Conservation (phyloP, 169 alveolate genomes). For the Plasmodium adleri region DNA sequence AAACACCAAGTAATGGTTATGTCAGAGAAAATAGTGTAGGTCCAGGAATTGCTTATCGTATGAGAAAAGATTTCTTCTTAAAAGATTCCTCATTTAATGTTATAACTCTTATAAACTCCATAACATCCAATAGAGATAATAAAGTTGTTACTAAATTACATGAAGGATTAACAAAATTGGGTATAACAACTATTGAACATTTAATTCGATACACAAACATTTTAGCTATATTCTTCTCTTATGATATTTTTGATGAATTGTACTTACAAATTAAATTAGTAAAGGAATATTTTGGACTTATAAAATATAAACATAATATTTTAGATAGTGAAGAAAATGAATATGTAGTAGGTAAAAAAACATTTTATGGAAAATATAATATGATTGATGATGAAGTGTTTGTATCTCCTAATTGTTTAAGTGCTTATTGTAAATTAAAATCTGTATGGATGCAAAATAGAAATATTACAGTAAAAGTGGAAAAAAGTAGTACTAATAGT, state of each 20-base stretch:
- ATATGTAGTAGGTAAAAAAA: slow-evolving; percentile 1
- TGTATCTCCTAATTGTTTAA: slow-evolving; percentile 60
- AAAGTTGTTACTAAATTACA: slow-evolving; percentile 31
- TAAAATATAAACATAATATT: slow-evolving; percentile 3
- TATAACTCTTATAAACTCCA: slow-evolving; percentile 37
- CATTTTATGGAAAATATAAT: slow-evolving; percentile 34
- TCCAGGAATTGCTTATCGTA: slow-evolving; percentile 42
- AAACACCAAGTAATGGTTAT: not conserved
- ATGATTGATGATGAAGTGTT: slow-evolving; percentile 63
- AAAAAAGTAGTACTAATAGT: slow-evolving; percentile 49
- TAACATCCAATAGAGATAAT: slow-evolving; percentile 48
- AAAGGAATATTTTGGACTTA: slow-evolving; percentile 26
- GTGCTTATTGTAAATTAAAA: slow-evolving; percentile 50
- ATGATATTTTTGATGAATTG: slow-evolving; percentile 75
- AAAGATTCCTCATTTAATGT: slow-evolving; percentile 64
- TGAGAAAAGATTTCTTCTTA: slow-evolving; percentile 58
- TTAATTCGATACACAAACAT: slow-evolving; percentile 63
- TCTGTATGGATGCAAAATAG: slow-evolving; percentile 70
- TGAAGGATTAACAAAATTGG: slow-evolving; percentile 45
- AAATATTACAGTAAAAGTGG: slow-evolving; percentile 39
- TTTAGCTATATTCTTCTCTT: slow-evolving; percentile 68
- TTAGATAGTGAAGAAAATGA: slow-evolving; percentile 1
- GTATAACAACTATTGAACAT: slow-evolving; percentile 65
- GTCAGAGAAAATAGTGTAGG: not conserved
- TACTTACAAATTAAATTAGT: slow-evolving; percentile 68